Percentiles rank a stretch among this genome's conserved stretches.
Evolutionary conservation across 345 rosid species (phyloP).

Genomic region (Populus tremula): DNA sequence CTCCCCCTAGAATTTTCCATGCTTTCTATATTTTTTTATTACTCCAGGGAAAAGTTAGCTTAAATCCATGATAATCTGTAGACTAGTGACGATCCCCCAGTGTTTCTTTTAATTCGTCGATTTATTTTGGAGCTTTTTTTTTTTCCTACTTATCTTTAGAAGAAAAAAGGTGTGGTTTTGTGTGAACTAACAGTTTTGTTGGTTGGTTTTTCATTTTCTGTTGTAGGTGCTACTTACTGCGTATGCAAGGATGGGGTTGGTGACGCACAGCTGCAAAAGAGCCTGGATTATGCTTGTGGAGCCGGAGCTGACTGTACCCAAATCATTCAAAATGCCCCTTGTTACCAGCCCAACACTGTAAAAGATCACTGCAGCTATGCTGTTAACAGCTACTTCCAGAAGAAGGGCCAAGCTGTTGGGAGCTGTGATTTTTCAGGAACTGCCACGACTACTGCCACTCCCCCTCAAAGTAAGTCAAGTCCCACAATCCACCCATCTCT

Average conservation of each 20-base stretch:
- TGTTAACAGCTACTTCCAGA: constrained; percentile 83
- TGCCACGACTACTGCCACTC: constrained; percentile 35
- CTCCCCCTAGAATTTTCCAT: not conserved
- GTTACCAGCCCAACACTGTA: constrained; percentile 77
- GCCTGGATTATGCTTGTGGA: constrained; percentile 88
- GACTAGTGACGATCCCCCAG: not conserved
- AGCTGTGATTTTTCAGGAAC: constrained; percentile 78
- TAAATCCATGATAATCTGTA: not conserved
- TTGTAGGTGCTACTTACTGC: constrained; percentile 62
- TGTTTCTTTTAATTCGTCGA: not conserved
- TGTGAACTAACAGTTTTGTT: constrained; percentile 7
- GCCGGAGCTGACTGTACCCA: constrained; percentile 38
- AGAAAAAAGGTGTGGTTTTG: not conserved
- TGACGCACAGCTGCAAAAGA: constrained; percentile 58
- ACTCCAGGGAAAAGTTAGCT: not conserved
- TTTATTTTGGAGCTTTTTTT: not conserved
- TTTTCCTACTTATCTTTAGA: no score
- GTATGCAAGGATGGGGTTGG: constrained; percentile 64
- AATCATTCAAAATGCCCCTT: constrained; percentile 55
- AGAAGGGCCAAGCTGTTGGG: constrained; percentile 45
- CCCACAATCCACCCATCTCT: no score
- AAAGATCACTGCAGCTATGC: constrained; percentile 89
- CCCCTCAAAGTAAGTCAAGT: constrained; percentile 16
- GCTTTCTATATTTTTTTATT: not conserved
- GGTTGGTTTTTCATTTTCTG: not conserved